phyloP scores from a whole-genome alignment of 306 rosid species.

The Oemleria cerasiformis region DNA sequence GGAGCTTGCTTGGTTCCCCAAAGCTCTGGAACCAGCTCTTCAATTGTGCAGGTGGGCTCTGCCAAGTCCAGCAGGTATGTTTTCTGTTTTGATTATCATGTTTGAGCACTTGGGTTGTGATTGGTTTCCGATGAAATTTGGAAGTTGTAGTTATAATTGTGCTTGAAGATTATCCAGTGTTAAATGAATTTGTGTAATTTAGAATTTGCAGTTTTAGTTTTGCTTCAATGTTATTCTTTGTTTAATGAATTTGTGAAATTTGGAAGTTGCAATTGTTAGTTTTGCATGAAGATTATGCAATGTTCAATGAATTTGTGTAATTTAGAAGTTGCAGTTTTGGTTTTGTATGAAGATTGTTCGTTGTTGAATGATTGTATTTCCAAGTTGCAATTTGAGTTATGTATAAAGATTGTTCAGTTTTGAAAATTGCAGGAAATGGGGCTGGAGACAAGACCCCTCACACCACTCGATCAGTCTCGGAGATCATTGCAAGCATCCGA shows the following conservation, averaged over 20 bases:
- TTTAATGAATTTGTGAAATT: no score
- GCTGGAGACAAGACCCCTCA: slow-evolving; percentile 47
- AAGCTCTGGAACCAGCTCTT: slow-evolving; percentile 84
- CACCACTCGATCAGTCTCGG: slow-evolving; percentile 58
- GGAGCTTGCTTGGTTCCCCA: slow-evolving; percentile 86
- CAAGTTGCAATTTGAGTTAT: neutral
- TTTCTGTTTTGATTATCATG: neutral
- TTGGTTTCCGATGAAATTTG: slow-evolving; percentile 5
- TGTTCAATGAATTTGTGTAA: neutral
- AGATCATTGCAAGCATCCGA: slow-evolving; percentile 75
- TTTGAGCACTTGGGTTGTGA: neutral
- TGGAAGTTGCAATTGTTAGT: no score
- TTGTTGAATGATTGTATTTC: neutral
- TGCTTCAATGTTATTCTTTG: no score
- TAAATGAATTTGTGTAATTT: neutral
- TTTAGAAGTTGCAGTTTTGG: neutral
- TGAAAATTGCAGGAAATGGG: slow-evolving; percentile 50
- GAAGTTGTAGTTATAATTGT: neutral
- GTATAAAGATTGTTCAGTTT: slow-evolving; percentile 21
- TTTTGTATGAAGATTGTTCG: neutral
- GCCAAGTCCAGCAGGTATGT: slow-evolving; percentile 68
- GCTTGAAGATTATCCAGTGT: slow-evolving; percentile 5
- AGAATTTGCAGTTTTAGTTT: neutral
- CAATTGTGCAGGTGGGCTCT: slow-evolving; percentile 84
- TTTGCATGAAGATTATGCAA: no score